These are phyloP conservation scores for Lasiosphaeria ovina DNA, from an alignment of 495 filamentous ascomycete genomes.

Conservation along the genomic window DNA sequence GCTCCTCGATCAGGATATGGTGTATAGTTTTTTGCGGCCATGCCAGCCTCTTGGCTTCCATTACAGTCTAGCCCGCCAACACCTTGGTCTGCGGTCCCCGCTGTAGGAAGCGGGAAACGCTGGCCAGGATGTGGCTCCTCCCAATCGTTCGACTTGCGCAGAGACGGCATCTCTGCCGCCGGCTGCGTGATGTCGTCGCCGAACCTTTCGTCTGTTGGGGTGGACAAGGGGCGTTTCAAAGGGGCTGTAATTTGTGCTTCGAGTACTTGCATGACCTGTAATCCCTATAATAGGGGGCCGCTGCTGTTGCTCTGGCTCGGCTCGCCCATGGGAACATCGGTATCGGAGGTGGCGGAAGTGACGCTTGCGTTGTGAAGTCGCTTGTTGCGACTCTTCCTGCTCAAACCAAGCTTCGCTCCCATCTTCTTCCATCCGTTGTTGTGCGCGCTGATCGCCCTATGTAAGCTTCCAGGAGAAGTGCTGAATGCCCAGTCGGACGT, in stretches of 20 bases:
- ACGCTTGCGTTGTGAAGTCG: conserved; percentile 40
- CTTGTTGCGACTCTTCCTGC: conserved; percentile 51
- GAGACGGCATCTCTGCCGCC: conserved; percentile 17
- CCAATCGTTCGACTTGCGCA: conserved; percentile 32
- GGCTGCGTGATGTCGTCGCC: conserved; percentile 16
- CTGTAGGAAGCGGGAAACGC: conserved; percentile 34
- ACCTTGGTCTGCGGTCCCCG: conserved; percentile 31
- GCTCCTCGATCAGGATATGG: conserved; percentile 22
- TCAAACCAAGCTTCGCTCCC: conserved; percentile 71
- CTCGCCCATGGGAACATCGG: conserved; percentile 27
- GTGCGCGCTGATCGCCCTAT: conserved; percentile 48
- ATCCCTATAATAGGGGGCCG: conserved; percentile 49
- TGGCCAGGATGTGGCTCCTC: conserved; percentile 49
- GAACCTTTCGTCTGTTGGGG: conserved; percentile 21
- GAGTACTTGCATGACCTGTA: conserved; percentile 52
- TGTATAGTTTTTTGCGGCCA: conserved; percentile 52
- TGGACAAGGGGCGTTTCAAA: conserved; percentile 12
- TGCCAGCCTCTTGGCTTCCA: conserved; percentile 44
- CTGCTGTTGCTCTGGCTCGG: conserved; percentile 31
- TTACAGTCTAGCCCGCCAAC: conserved; percentile 26
- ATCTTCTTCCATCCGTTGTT: conserved; percentile 79
- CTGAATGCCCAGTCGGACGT: conserved; percentile 58
- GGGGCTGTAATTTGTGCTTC: conserved; percentile 33
- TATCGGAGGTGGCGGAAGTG: conserved; percentile 29
- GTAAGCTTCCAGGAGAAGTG: conserved; percentile 51